Conservation (phyloP, 768 basidiomycete species). For the Boletus barrowsii region DNA sequence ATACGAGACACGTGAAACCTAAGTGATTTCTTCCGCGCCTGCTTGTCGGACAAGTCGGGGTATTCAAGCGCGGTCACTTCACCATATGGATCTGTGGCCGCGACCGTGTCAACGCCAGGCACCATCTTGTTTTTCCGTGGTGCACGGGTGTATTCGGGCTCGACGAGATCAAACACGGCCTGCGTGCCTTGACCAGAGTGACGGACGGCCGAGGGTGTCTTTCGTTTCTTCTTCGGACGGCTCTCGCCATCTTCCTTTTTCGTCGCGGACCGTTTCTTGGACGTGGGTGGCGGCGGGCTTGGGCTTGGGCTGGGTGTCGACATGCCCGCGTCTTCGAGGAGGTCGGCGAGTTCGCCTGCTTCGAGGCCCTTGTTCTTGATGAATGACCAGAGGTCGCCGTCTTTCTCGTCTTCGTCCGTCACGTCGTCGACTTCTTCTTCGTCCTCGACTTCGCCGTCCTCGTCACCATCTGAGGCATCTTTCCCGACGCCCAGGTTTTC, state of each 20-base stretch:
- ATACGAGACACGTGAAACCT: constrained; percentile 94
- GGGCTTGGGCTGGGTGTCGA: background rate
- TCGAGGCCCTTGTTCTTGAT: constrained; percentile 39
- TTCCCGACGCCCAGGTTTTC: constrained; percentile 80
- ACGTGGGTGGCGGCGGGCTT: constrained; percentile 6
- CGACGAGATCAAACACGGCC: constrained; percentile 67
- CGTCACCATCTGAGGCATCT: constrained; percentile 45
- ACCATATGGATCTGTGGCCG: constrained; percentile 50
- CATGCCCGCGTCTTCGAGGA: constrained; percentile 50
- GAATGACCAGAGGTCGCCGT: constrained; percentile 43
- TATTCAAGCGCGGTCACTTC: constrained; percentile 67
- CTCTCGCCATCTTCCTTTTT: constrained; percentile 9
- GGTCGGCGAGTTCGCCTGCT: constrained; percentile 49
- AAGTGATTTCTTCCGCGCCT: constrained; percentile 73
- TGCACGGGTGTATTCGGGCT: constrained; percentile 54
- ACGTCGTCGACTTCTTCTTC: constrained; percentile 26
- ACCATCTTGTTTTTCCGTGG: constrained; percentile 22
- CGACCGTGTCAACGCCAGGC: constrained; percentile 4
- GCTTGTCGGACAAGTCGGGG: constrained; percentile 81
- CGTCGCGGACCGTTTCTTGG: constrained; percentile 1
- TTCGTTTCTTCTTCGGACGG: constrained; percentile 63
- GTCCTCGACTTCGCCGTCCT: constrained; percentile 31
- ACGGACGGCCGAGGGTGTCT: constrained; percentile 31
- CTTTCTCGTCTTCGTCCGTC: constrained; percentile 38
- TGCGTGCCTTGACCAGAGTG: constrained; percentile 18